A percentile compares a stretch with the other conserved stretches of the same genome.
These are phyloP conservation scores for Helicocarpus griseus DNA, from an alignment of 2,329 filamentous ascomycete genomes.

Conservation along the genomic window DNA sequence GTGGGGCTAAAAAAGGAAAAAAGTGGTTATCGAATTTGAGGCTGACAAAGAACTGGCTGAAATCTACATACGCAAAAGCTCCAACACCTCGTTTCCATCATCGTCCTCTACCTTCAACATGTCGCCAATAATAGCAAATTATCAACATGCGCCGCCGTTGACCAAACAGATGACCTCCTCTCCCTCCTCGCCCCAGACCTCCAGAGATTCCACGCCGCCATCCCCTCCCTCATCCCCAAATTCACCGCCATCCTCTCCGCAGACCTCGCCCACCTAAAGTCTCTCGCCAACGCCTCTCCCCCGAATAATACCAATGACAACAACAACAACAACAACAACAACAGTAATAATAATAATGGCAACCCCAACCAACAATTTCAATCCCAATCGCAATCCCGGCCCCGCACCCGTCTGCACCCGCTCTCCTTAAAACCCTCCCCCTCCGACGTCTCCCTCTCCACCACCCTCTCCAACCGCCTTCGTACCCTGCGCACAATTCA, in stretches of 20 bases:
- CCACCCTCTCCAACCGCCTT: conserved; percentile 21
- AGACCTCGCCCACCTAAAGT: conserved; percentile 8
- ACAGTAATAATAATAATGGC: too few species aligned
- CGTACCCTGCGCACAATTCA: conserved; percentile 22
- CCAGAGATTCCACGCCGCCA: conserved; percentile 23
- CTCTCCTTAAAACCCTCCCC: conserved; percentile 2
- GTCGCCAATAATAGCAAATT: conserved; percentile 12
- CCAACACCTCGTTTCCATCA: conserved; percentile 26
- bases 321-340: neutral
- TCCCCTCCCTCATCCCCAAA: conserved; percentile 7
- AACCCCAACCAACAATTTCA: conserved; percentile 1
- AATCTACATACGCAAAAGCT: conserved; percentile 16
- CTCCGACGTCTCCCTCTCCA: conserved; percentile 14
- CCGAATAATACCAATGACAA: neutral
- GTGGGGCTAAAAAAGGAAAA: too few species aligned
- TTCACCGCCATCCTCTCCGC: conserved; percentile 7
- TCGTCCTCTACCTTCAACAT: conserved; percentile 29
- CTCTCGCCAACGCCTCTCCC: conserved; percentile 1
- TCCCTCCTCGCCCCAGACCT: conserved; percentile 27
- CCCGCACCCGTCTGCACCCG: conserved; percentile 5
- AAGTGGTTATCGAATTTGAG: too few species aligned
- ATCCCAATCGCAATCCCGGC: conserved; percentile 3
- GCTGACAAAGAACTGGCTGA: neutral
- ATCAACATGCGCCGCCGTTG: conserved; percentile 6
- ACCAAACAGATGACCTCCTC: conserved; percentile 15